phyloP scores from a whole-genome alignment of 768 basidiomycete species.

The Lentinus brumalis region DNA sequence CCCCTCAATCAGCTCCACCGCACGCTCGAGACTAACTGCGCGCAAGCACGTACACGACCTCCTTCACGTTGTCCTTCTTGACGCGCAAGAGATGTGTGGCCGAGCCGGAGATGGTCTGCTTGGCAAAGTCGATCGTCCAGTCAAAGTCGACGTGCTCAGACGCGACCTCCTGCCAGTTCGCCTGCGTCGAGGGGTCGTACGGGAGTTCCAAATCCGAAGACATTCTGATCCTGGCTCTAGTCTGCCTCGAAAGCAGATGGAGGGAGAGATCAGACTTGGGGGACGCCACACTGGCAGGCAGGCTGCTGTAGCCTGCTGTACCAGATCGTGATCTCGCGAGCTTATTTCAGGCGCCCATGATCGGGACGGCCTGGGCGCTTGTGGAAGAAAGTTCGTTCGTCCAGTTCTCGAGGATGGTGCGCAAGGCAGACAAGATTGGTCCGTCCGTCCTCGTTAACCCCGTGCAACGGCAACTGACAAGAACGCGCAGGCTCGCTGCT shows the following conservation, averaged over 20 bases:
- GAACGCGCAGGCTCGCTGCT: conserved; percentile 73
- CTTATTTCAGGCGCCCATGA: too few species aligned
- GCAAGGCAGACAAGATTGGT: conserved; percentile 52
- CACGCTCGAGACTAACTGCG: not conserved
- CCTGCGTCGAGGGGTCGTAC: conserved; percentile 71
- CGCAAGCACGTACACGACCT: conserved; percentile 55
- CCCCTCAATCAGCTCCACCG: not conserved
- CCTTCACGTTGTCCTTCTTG: conserved; percentile 50
- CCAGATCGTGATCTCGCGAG: conserved; percentile 22
- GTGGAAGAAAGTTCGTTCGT: too few species aligned
- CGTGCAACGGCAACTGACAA: not conserved
- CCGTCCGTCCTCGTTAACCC: conserved; percentile 16
- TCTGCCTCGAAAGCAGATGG: too few species aligned
- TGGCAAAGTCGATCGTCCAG: conserved; percentile 77
- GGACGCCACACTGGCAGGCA: too few species aligned
- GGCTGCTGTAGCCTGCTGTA: too few species aligned
- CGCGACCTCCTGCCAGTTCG: conserved; percentile 72
- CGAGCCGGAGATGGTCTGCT: conserved; percentile 63
- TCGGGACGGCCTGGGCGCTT: too few species aligned
- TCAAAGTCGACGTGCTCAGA: conserved; percentile 72
- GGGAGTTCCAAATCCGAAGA: conserved; percentile 7
- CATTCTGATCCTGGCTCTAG: too few species aligned
- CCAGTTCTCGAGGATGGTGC: conserved; percentile 15
- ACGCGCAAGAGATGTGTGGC: conserved; percentile 64
- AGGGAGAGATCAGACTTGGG: too few species aligned